Percentiles rank a stretch among this genome's conserved stretches.
Conservation (phyloP, 2,329 filamentous ascomycete species). For the Botrytis hyacinthi region DNA sequence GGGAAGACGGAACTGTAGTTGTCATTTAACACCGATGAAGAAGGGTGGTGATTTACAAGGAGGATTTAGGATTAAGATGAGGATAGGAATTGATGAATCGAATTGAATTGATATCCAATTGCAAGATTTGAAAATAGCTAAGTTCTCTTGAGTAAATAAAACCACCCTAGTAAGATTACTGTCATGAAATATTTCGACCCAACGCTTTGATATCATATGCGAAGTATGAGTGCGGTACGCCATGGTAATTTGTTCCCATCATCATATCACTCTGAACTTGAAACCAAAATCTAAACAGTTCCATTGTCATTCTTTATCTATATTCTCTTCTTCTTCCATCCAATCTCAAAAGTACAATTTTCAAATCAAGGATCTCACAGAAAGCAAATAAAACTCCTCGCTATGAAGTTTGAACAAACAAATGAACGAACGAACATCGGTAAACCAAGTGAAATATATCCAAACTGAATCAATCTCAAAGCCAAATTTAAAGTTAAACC, state of each 20-base stretch:
- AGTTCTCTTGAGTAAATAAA: not conserved
- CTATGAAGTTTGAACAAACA: not conserved
- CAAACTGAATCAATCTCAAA: not conserved
- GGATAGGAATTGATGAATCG: not conserved
- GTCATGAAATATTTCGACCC: not conserved
- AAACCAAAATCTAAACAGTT: not conserved
- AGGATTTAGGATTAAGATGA: not conserved
- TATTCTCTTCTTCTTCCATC: not conserved
- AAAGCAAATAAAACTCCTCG: not conserved
- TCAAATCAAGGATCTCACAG: not conserved
- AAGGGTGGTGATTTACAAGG: not conserved
- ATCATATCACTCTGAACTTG: not conserved
- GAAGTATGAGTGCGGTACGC: not conserved
- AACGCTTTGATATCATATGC: not conserved
- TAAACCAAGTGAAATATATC: not conserved
- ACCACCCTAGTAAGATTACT: not conserved
- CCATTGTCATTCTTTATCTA: not conserved
- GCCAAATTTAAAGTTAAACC: not conserved
- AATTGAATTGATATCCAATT: not conserved
- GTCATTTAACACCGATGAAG: not conserved
- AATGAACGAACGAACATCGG: not conserved
- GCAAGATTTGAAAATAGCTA: not conserved
- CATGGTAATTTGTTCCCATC: not conserved
- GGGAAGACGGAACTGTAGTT: slow-evolving; percentile 10
- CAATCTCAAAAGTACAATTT: not conserved